Base-by-base conservation (phyloP, 2,329 filamentous ascomycete genomes). In the Arthrobotrys megalospora region DNA sequence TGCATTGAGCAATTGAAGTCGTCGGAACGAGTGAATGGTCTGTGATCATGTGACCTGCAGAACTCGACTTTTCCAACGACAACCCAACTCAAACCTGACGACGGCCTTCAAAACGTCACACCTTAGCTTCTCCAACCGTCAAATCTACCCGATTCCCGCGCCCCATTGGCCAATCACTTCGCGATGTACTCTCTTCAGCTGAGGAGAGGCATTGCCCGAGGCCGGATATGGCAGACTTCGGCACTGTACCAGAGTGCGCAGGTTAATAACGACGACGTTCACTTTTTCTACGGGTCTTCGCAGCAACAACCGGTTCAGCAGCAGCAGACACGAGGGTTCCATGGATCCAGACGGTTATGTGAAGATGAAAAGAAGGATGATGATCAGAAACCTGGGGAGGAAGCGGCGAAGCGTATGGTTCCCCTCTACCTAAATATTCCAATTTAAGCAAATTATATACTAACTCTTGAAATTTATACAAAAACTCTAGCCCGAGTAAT, bases 141-240 rank as follows among this genome's bases (percentile, higher is more conserved):
- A n/a, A n/a, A n/a, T n/a, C 10, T 34, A 12, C 28, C 28, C 58
- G 16, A 73, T 65, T 5, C 43, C 21, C 47, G 4, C 41, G 10
- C 36, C 43, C 52, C 21, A 45, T 63, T 36, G 43, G 41, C 45
- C 16, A 12, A 3, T 28, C 48, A n/a, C 16, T 21, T 3, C 16
- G 47, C 24, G 21, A 77, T 77, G 73, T 77, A 71, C 73, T 77
- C 73, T 67, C 73, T 71, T 60, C 73, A 77, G 16, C 45, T 77
- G 66, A 77, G 66, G 73, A 77, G 73, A 67, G 73, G 73, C 62
- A 52, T 77, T 32, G 66, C 60, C 52, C 58, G 73, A 21, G 60
- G 73, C 73, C 66, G 66, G 19, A 77, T 77, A 77, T 77, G 66
- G 73, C 73, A 77, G 11, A 71, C 73, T 11, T 77, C 73, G 11